phyloP scores from a whole-genome alignment of 2,329 filamentous ascomycete species.

The Epichloe sp. region DNA sequence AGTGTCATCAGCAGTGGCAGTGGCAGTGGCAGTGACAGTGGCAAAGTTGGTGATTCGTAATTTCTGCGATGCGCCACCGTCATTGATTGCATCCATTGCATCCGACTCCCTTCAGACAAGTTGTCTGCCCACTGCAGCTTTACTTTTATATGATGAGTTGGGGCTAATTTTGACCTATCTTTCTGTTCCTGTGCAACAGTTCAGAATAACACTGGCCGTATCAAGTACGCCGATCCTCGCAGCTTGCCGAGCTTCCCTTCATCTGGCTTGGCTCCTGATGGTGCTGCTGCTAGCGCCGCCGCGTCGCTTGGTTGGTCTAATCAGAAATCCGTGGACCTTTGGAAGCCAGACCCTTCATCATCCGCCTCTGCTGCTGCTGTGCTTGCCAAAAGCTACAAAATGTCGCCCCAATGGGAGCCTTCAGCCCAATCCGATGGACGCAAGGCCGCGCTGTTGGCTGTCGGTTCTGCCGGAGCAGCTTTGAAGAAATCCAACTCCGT shows the following conservation, averaged over 20 bases:
- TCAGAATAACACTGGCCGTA: constrained; percentile 23
- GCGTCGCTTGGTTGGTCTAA: constrained; percentile 62
- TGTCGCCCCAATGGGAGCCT: constrained; percentile 45
- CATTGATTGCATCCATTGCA: not conserved
- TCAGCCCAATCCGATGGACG: constrained; percentile 52
- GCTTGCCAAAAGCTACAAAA: constrained; percentile 29
- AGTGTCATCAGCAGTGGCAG: not conserved
- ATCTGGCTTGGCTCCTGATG: constrained; percentile 41
- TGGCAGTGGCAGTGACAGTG: not conserved
- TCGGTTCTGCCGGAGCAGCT: constrained; percentile 23
- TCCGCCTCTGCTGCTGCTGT: constrained; percentile 34
- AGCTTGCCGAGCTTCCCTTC: constrained; percentile 66
- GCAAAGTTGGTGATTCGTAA: not conserved
- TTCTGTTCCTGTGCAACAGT: not conserved
- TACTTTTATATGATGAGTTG: not conserved
- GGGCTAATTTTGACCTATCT: not conserved
- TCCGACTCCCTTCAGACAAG: not conserved
- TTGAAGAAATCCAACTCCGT: constrained; percentile 12
- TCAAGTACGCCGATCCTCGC: constrained; percentile 60
- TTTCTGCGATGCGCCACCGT: not conserved
- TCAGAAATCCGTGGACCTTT: constrained; percentile 50
- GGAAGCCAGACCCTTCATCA: constrained; percentile 48
- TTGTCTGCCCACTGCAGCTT: not conserved
- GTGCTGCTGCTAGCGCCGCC: constrained; percentile 58
- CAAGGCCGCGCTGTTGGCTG: constrained; percentile 60